Evolutionary conservation across 2,329 filamentous ascomycete genomes (phyloP).

Genomic region (Fusarium sp.): DNA sequence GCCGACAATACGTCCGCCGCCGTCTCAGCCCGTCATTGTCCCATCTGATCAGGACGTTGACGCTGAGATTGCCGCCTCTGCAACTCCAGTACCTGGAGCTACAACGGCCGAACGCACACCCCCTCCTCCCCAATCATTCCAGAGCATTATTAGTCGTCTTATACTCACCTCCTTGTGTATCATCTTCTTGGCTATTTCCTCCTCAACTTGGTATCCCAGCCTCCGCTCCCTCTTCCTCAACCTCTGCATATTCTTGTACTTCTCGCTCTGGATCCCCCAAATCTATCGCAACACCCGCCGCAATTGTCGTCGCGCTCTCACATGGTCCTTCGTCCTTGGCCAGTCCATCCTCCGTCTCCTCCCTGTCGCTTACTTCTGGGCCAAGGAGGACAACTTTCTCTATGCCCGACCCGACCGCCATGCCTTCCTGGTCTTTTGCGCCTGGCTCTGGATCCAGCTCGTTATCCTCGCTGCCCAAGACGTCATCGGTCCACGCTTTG

Average conservation of each 20-base stretch:
- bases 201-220: slow-evolving; percentile 68
- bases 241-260: slow-evolving; percentile 75
- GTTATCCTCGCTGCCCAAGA: slow-evolving; percentile 83
- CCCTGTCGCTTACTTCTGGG: slow-evolving; percentile 88
- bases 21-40: slow-evolving; percentile 63
- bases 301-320: slow-evolving; percentile 90
- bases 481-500: slow-evolving; percentile 88
- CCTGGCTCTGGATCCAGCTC: slow-evolving; percentile 91
- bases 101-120: slow-evolving; percentile 38
- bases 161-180: slow-evolving; percentile 65
- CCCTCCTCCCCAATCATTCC: slow-evolving; percentile 57
- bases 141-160: slow-evolving; percentile 67
- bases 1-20: slow-evolving; percentile 22
- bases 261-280: slow-evolving; percentile 93
- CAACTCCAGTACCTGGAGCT: slow-evolving; percentile 48
- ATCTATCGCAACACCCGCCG: slow-evolving; percentile 90
- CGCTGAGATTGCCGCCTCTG: slow-evolving; percentile 64
- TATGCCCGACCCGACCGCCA: slow-evolving; percentile 76
- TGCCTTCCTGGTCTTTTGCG: slow-evolving; percentile 68
- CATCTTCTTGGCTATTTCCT: slow-evolving; percentile 68
- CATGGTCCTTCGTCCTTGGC: slow-evolving; percentile 89
- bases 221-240: slow-evolving; percentile 70
- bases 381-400: slow-evolving; percentile 80
- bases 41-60: slow-evolving; percentile 73
- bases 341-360: slow-evolving; percentile 82